Conservation (phyloP, 2,329 filamentous ascomycete species). For the Neonectria hederae region DNA sequence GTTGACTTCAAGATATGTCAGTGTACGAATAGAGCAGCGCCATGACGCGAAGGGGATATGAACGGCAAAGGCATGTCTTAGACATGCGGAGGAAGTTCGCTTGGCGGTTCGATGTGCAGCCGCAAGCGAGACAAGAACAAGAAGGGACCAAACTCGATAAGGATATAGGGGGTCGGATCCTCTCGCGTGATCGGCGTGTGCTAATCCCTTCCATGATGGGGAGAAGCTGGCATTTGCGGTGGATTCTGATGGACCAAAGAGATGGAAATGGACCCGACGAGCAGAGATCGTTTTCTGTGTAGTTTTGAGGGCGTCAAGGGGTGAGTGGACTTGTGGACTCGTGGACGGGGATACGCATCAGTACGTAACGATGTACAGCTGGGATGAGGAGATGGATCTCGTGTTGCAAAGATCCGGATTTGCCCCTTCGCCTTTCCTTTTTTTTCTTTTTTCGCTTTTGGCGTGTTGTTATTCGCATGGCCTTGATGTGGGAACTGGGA, state of each 20-base stretch:
- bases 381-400: conserved; percentile 8
- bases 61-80: background rate
- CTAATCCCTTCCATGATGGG: conserved; percentile 37
- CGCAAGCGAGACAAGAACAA: conserved; percentile 1
- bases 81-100: background rate
- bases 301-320: conserved; percentile 5
- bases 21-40: background rate
- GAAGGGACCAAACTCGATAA: conserved; percentile 17
- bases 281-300: conserved; percentile 11
- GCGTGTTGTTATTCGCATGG: background rate
- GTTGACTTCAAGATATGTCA: background rate
- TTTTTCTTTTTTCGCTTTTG: too few species aligned
- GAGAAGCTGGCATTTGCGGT: conserved; percentile 25
- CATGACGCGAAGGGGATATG: background rate
- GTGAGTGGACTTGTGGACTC: background rate
- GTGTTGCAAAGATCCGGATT: background rate
- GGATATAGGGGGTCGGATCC: conserved; percentile 26
- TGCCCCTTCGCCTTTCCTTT: background rate
- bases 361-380: conserved; percentile 11
- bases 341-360: background rate
- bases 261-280: conserved; percentile 14
- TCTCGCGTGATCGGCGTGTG: conserved; percentile 30
- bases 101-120: conserved; percentile 6
- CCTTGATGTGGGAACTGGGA: background rate
- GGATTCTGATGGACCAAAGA: conserved; percentile 10